Percentiles rank a stretch among this genome's conserved stretches.
Conservation (phyloP, 2,329 filamentous ascomycete genomes). For the Aureobasidium sp. region DNA sequence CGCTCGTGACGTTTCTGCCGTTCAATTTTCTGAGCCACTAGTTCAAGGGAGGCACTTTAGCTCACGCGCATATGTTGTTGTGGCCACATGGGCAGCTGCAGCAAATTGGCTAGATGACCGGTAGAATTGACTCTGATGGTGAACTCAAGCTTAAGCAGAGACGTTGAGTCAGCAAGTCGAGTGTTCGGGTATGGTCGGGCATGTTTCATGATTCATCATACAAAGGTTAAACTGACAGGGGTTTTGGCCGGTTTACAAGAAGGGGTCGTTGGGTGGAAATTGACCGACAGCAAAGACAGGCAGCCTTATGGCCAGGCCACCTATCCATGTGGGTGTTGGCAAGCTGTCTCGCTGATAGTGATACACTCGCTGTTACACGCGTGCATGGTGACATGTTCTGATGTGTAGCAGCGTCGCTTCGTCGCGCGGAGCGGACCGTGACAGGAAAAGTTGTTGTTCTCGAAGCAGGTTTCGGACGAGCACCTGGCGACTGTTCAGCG, state of each 20-base stretch:
- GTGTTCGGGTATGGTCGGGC: background rate
- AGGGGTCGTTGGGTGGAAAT: conserved; percentile 6
- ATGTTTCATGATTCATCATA: background rate
- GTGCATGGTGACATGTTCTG: background rate
- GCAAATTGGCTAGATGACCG: background rate
- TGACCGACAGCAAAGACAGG: background rate
- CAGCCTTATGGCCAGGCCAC: conserved; percentile 7
- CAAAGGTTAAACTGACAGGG: background rate
- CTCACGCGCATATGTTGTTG: background rate
- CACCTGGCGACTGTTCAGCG: background rate
- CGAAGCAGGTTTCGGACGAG: background rate
- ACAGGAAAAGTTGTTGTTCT: background rate
- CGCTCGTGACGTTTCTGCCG: background rate
- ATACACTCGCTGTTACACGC: conserved; percentile 9
- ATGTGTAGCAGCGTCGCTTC: background rate
- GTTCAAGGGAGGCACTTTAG: background rate
- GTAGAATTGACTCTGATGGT: conserved; percentile 1
- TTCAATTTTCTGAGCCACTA: background rate
- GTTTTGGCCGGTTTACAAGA: background rate
- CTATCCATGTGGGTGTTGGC: background rate
- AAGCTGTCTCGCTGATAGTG: conserved; percentile 2
- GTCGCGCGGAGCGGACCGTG: background rate
- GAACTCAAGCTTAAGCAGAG: conserved; percentile 12
- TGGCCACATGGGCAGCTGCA: conserved; percentile 8
- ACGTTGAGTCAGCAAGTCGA: conserved; percentile 1